Evolutionary conservation across 257 asterid genomes (phyloP).

Genomic region (Handroanthus guayacan): DNA sequence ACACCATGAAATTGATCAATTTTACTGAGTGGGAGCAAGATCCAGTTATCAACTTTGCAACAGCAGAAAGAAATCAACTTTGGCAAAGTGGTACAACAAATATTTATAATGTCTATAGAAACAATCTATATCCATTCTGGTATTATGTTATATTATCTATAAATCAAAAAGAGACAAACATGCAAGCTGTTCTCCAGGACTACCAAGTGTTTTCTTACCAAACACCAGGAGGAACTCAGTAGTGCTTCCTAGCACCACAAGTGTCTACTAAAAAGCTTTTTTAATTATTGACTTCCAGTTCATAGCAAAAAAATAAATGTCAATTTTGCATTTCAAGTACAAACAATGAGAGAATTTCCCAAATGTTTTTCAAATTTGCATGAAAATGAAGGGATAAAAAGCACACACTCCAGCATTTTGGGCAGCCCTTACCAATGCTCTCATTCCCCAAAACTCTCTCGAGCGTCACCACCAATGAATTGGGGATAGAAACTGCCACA

Average conservation of each 20-base stretch:
- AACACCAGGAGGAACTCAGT: conserved; percentile 28
- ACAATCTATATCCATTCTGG: not conserved
- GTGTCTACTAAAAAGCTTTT: not conserved
- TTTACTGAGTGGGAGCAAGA: conserved; percentile 18
- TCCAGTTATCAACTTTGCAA: not conserved
- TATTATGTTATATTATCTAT: too few species aligned
- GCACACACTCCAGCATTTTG: conserved; percentile 9
- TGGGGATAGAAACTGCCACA: conserved; percentile 82
- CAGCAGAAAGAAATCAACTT: not conserved
- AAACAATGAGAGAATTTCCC: not conserved
- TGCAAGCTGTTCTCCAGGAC: not conserved
- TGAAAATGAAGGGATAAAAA: not conserved
- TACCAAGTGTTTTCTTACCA: conserved; percentile 17
- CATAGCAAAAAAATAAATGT: conserved; percentile 14
- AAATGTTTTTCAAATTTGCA: conserved; percentile 22
- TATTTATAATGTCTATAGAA: not conserved
- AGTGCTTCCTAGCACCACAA: not conserved
- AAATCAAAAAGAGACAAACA: conserved; percentile 4
- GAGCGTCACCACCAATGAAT: conserved; percentile 90
- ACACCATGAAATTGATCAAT: not conserved
- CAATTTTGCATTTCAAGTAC: conserved; percentile 21
- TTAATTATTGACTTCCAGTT: not conserved
- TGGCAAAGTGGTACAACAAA: not conserved
- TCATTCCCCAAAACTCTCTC: conserved; percentile 97
- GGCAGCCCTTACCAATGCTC: conserved; percentile 66